Evolutionary conservation across 805 yeast species (phyloP).

Genomic region (Lachancea quebecensis): DNA sequence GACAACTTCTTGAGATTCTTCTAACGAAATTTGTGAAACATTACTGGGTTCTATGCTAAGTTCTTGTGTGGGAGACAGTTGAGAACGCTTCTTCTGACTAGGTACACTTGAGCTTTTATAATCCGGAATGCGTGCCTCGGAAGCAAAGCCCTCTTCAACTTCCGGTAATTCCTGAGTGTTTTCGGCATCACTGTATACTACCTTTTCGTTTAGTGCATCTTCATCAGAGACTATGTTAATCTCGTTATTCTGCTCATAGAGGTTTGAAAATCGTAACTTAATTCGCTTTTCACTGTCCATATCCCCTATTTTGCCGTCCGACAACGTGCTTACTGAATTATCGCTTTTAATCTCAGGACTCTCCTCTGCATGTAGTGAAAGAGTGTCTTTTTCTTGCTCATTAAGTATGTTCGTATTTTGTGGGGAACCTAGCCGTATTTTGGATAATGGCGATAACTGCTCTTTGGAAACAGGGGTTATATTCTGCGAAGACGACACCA

Average conservation of each 20-base stretch:
- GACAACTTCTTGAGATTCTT: slow-evolving; percentile 19
- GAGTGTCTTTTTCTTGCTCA: not conserved
- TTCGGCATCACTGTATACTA: slow-evolving; percentile 22
- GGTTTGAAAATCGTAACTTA: slow-evolving; percentile 4
- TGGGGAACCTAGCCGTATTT: no score
- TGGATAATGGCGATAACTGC: not conserved
- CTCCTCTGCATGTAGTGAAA: not conserved
- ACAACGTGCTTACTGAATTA: not conserved
- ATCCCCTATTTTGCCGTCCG: not conserved
- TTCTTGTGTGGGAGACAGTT: not conserved
- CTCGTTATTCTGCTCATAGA: not conserved
- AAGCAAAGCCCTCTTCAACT: slow-evolving; percentile 14
- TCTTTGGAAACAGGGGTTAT: not conserved
- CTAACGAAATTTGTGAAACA: slow-evolving; percentile 1
- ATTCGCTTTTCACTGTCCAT: slow-evolving; percentile 6
- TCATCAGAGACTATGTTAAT: not conserved
- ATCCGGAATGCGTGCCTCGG: not conserved
- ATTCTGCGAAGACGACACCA: not conserved
- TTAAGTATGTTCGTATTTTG: no score
- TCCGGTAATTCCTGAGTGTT: slow-evolving; percentile 28
- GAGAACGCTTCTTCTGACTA: no score
- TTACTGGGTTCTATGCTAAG: not conserved
- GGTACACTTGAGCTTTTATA: not conserved
- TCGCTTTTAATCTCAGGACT: not conserved
- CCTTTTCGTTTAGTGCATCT: slow-evolving; percentile 4